phyloP scores from a whole-genome alignment of 2,329 filamentous ascomycete genomes.

The Epichloe festucae region DNA sequence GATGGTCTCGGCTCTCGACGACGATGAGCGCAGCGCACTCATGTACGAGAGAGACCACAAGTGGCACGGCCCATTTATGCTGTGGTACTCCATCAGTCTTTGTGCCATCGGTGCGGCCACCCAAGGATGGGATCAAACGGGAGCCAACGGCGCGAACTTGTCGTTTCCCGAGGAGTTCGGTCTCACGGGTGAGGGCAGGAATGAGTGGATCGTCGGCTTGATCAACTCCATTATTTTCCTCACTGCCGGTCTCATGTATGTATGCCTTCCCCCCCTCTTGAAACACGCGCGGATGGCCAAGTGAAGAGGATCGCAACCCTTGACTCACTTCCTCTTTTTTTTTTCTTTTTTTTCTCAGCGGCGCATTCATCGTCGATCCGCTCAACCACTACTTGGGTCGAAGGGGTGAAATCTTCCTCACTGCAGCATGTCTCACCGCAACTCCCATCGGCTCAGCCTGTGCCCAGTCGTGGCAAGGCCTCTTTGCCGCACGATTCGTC shows the following conservation, averaged over 20 bases:
- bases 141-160: constrained; percentile 45
- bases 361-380: constrained; percentile 25
- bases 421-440: constrained; percentile 32
- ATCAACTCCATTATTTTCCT: constrained; percentile 19
- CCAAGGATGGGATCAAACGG: constrained; percentile 51
- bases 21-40: constrained; percentile 20
- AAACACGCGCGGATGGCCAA: background rate
- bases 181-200: constrained; percentile 23
- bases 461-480: constrained; percentile 50
- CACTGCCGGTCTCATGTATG: constrained; percentile 43
- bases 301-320: background rate
- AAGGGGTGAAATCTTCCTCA: constrained; percentile 52
- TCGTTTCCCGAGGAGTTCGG: constrained; percentile 36
- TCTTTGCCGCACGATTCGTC: constrained; percentile 52
- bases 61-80: constrained; percentile 33
- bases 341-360: constrained; percentile 5
- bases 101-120: constrained; percentile 44
- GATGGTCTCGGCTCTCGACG: constrained; percentile 10
- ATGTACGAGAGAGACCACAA: constrained; percentile 40
- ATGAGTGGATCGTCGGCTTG: constrained; percentile 25
- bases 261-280: constrained; percentile 19
- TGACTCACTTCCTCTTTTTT: background rate
- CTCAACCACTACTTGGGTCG: constrained; percentile 50
- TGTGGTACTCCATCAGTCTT: constrained; percentile 30
- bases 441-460: constrained; percentile 46